Conservation (phyloP, 2,329 filamentous ascomycete genomes). For the Pseudogymnoascus sp. region DNA sequence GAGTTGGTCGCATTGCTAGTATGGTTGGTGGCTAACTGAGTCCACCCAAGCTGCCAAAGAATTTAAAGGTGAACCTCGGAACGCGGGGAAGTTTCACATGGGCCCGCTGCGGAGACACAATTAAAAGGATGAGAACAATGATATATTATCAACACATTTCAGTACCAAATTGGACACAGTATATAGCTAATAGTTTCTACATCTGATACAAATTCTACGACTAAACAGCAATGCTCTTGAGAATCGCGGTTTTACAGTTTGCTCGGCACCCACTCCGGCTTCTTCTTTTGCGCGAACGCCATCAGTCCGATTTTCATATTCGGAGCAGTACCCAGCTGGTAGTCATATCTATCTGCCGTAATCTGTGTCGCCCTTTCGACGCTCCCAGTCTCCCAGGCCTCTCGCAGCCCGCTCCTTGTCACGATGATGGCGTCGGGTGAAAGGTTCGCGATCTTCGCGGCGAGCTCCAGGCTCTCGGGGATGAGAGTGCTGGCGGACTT, state of each 20-base stretch:
- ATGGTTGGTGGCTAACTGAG: background rate
- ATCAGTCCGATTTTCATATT: conserved; percentile 66
- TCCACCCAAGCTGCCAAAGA: conserved; percentile 1
- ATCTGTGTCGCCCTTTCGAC: conserved; percentile 50
- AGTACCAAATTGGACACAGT: background rate
- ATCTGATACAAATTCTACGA: background rate
- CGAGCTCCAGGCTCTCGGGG: conserved; percentile 50
- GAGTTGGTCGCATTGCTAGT: conserved; percentile 6
- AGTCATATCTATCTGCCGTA: conserved; percentile 46
- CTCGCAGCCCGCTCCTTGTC: conserved; percentile 57
- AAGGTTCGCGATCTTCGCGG: conserved; percentile 50
- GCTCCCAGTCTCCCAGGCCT: conserved; percentile 59
- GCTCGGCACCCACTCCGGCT: conserved; percentile 56
- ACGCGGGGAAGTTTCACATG: conserved; percentile 8
- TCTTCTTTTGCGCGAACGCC: conserved; percentile 69
- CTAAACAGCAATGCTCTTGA: conserved; percentile 12
- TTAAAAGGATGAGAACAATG: background rate
- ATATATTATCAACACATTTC: background rate
- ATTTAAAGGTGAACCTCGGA: background rate
- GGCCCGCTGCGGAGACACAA: background rate
- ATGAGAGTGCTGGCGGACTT: conserved; percentile 36
- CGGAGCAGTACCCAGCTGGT: conserved; percentile 50
- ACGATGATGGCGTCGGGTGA: conserved; percentile 69
- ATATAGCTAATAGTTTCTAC: background rate
- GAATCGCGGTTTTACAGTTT: conserved; percentile 40